Percentiles rank a stretch among this genome's conserved stretches.
These are phyloP conservation scores for Gossypium australe DNA, from an alignment of 345 rosid genomes.

Conservation along the genomic window DNA sequence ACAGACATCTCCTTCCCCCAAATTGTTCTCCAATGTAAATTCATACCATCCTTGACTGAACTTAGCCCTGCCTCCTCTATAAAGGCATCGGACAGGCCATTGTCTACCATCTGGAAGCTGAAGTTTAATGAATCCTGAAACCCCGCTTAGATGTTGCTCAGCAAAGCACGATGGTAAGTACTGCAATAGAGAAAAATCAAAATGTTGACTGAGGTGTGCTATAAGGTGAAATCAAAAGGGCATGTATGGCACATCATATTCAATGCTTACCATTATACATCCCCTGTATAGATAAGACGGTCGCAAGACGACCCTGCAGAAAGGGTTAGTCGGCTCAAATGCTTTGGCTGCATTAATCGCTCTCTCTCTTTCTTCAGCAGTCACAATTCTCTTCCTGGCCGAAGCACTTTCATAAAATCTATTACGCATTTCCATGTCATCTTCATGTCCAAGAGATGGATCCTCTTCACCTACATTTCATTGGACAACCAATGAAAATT, in stretches of 20 bases:
- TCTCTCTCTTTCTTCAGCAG: constrained; percentile 72
- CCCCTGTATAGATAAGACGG: constrained; percentile 78
- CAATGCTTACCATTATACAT: constrained; percentile 65
- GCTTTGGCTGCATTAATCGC: constrained; percentile 69
- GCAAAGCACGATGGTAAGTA: constrained; percentile 86
- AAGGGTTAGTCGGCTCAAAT: constrained; percentile 70
- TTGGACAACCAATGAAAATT: constrained; percentile 6
- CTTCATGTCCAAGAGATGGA: constrained; percentile 37
- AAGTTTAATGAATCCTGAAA: constrained; percentile 75
- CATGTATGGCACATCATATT: constrained; percentile 14
- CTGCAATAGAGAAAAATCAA: constrained; percentile 34
- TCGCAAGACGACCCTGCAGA: constrained; percentile 77
- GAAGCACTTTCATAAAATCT: constrained; percentile 77
- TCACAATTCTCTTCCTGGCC: constrained; percentile 65
- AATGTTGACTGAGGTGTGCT: not conserved
- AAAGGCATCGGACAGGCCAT: constrained; percentile 85
- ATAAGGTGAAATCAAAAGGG: not conserved
- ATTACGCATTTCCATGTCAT: constrained; percentile 41
- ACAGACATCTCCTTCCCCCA: constrained; percentile 91
- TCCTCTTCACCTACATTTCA: constrained; percentile 37
- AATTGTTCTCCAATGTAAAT: constrained; percentile 66
- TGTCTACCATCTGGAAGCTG: constrained; percentile 66
- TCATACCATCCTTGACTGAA: constrained; percentile 89
- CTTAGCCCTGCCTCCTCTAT: constrained; percentile 81
- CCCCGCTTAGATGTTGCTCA: constrained; percentile 69